A percentile compares a stretch with the other conserved stretches of the same genome.
These are phyloP conservation scores for Tripterygium wilfordii DNA, from an alignment of 177 flowering plant species.

Conservation along the genomic window DNA sequence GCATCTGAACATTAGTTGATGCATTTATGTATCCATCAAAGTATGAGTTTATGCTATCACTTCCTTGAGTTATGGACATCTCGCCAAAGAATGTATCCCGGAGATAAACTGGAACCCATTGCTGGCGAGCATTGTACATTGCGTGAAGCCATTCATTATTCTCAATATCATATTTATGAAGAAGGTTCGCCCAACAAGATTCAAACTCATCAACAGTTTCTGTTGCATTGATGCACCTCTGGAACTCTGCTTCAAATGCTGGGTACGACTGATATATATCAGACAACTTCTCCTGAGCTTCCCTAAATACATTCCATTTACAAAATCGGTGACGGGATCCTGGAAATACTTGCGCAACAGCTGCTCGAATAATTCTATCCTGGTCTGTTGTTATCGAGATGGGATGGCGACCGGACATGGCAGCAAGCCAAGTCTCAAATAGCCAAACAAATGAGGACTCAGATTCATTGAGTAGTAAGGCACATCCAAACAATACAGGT, in stretches of 20 bases:
- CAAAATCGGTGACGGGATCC: slow-evolving; percentile 40
- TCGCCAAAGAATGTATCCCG: slow-evolving; percentile 48
- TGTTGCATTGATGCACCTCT: slow-evolving; percentile 32
- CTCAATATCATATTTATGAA: slow-evolving; percentile 26
- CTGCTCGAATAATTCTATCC: slow-evolving; percentile 31
- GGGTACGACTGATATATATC: slow-evolving; percentile 24
- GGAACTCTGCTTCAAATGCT: slow-evolving; percentile 33
- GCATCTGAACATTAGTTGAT: slow-evolving; percentile 28
- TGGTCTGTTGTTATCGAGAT: slow-evolving; percentile 43
- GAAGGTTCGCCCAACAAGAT: slow-evolving; percentile 33
- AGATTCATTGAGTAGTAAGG: slow-evolving; percentile 37
- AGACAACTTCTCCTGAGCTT: slow-evolving; percentile 37
- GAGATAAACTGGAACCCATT: slow-evolving; percentile 52
- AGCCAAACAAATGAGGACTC: slow-evolving; percentile 46
- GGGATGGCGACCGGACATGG: slow-evolving; percentile 42
- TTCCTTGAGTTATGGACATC: slow-evolving; percentile 23
- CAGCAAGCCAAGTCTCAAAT: slow-evolving; percentile 45
- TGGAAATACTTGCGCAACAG: slow-evolving; percentile 43
- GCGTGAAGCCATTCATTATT: slow-evolving; percentile 50
- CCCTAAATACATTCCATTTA: slow-evolving; percentile 32
- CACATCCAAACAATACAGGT: slow-evolving; percentile 48
- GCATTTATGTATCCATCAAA: slow-evolving; percentile 53
- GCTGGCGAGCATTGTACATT: slow-evolving; percentile 36
- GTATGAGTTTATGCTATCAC: slow-evolving; percentile 27
- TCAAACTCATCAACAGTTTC: slow-evolving; percentile 46